Evolutionary conservation across 2,329 filamentous ascomycete genomes (phyloP), one percentile per base, ranked within the genome.

Genomic region (Trichoderma arundinaceum): DNA sequence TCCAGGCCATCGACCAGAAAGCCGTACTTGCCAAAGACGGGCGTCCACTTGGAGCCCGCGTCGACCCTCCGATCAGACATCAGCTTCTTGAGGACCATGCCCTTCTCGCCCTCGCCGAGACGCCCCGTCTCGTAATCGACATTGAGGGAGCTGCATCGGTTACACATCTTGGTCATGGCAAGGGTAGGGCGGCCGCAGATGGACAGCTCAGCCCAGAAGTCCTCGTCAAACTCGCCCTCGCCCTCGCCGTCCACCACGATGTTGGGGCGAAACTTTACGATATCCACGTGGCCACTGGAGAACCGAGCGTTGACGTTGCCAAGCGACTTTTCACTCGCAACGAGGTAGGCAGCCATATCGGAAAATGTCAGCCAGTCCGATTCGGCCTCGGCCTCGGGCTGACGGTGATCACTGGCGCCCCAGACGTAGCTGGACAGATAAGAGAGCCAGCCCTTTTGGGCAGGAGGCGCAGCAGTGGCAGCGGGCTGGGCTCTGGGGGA

Each of bases 281-380:
- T 86, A 61, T 89, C 87, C 78, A 90, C 72, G 35, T 82, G 76
- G 12, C 77, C 79, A 0, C 78, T 77, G 0, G 82, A 77, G 6
- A 92, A 76, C 4, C 88, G 82, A 6, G 74, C 74, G 39, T 85
- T 86, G 53, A 96, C 85, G 70, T 91, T 83, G 19, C 82, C 77
- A n/a, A 94, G 83, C 1, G 91, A 95, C 2, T 86, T 84, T 67
- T 88, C 83, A 0, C 88, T 91, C 5, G 89, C 83, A 28, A 97
- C 77, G 13, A 97, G 84, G 74, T 90, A 91, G 0, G 92, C 90
- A 1, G 91, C 91, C 68, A 86, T 86, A 76, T 95, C 92, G 44
- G 88, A 86, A 77, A 94, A 95, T 2, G 85, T 86, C 49, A 94
- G 82, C 72, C 80, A 84, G 41, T 82, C 79, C 12, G 80, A 74